Evolutionary conservation across 2,329 filamentous ascomycete species (phyloP), one percentile per base, ranked within the genome.

Genomic region (Fusarium abutilonis): DNA sequence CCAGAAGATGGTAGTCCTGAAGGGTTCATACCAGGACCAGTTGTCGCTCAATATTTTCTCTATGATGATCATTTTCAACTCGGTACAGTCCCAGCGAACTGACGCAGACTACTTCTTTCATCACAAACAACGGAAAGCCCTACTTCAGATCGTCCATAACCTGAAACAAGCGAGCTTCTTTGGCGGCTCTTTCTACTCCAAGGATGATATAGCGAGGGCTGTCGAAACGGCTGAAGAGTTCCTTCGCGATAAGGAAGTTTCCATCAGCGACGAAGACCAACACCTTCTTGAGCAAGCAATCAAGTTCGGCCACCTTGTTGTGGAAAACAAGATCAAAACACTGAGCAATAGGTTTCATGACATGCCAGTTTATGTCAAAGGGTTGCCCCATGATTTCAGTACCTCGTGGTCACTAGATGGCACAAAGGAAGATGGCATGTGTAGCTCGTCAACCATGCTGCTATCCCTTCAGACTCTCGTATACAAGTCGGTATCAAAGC

Each of bases 61-160:
- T 1, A 90, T 95, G 76, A 87, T 92, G 71, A 86, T 97, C 42
- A 88, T 91, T 2, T 89, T 92, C 64, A 98, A 98, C 71, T 88
- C 92, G 0, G 87, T 98, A 1, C 93, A 93, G 21, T 97, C 93
- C 6, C 91, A 97, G 71, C 82, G 93, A 10, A 87, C 84, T 0
- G 94, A 94, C 68, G 81, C 85, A 52, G 93, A 97, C 72, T 97
- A 97, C 72, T 89, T 98, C 63, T 97, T 97, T 68, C 90, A 97
- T 68, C 84, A 86, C 1, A 86, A 83, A 11, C 93, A 93, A 67
- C 79, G 84, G 28, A 89, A 87, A 60, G 82, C 83, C 35, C 78
- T 96, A 11, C 77, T 88, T 23, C 80, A 86, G 49, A 79, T 96
- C 3, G 89, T 96, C 5, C 83, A 83, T 52, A 97, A 97, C 70